Base-by-base conservation (phyloP, 2,329 filamentous ascomycete species). In the Ploettnerulaceae sp. region DNA sequence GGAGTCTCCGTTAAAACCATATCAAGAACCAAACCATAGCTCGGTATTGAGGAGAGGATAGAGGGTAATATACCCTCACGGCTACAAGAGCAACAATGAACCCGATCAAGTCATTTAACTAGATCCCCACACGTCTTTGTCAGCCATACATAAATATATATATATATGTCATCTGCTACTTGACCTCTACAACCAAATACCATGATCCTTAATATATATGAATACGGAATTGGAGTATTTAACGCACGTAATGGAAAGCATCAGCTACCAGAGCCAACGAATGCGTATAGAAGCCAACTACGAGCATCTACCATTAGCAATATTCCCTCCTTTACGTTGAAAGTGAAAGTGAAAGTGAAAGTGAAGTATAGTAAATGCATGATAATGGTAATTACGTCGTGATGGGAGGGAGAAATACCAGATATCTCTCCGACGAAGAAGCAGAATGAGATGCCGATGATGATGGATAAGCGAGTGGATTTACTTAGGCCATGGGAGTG, bases 241-340 rank as follows among this genome's bases (percentile, higher is more conserved):
- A n/a, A n/a, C 75, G 51, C 67, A 85, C 82, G 61, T 88, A 87
- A 62, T 89, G 86, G 57, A 89, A 89, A 1, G 86, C 83, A 70
- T 90, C 86, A 21, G 86, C 84, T 20, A 89, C 70, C 2, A 90
- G 70, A 1, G 84, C 84, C 8, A 90, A 70, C 0, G 85, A 89
- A 42, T 73, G 72, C 1, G 86, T 89, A 50, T 79, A 80, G 57
- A 86, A 84, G 2, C 82, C 82, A 49, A 84, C 77, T 78, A 51
- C 9, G n/a, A 48, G 21, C 11, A 32, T 15, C 9, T 14, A 24
- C 7, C 9, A 36, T 46, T 14, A 48, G 33, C 38, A 26, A 34
- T 35, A 7, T 15, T 11, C 22, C 15, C 21, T 17, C 7, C 2
- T 11, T n/a, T n/a, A n/a, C n/a, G n/a, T n/a, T n/a, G n/a, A n/a